Base-by-base conservation (phyloP, 169 alveolate species). In the Cryptosporidium canis region DNA sequence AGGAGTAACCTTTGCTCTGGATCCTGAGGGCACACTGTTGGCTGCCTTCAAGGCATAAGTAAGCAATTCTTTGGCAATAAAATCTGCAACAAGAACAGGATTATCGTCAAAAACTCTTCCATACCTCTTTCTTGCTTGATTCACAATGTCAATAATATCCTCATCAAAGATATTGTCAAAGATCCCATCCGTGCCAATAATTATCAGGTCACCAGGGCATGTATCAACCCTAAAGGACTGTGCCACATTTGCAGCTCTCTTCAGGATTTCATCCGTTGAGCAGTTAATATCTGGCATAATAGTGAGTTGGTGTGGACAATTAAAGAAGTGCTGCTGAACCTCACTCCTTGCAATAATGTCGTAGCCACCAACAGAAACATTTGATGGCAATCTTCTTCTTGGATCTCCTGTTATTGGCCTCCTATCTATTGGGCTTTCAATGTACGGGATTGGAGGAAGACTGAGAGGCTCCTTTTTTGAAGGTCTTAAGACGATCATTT, bases 161-260 rank as follows among this genome's bases (percentile, higher is more conserved):
- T 92, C 94, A 44, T 92, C 92, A 53, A 93, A 93, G 16, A 94
- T 66, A 70, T 94, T 94, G 55, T 94, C 96, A 66, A 92, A 94
- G 1, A 94, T 83, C 11, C 96, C 96, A 70, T 94, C 96, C n/a
- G 94, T 90, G 11, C 94, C 96, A 7, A 91, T 83, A 1, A 94
- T 87, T 16, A 94, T 64, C 18, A 94, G 43, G 70, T 94, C 96
- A 7, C 96, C 96, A 7, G 90, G 94, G 53, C 67, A 90, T 18
- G 83, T 83, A 44, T 85, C 92, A 33, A 90, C 90, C 33, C 91
- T 67, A 24, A 94, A 91, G 41, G 92, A 83, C 84, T 91, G 72
- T 83, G 66, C 77, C 18, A 84, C 72, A 44, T 55, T 64, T 84
- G 92, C 48, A 63, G 90, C 48, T 70, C 95, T 65, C 44, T 85